phyloP scores from a whole-genome alignment of 306 rosid species.

The Carpinus viminea region DNA sequence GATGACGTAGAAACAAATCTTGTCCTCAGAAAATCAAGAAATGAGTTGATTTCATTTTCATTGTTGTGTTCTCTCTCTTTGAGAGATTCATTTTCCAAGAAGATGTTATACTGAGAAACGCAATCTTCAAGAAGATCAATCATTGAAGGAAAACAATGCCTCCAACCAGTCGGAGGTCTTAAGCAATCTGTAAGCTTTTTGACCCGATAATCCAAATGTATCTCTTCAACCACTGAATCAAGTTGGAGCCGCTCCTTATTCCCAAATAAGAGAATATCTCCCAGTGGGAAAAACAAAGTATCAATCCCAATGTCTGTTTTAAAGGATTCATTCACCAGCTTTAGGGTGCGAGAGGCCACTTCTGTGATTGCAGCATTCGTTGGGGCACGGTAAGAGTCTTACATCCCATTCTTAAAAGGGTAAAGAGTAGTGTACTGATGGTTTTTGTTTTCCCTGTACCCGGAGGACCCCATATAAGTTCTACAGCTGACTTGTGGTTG shows the following conservation, averaged over 20 bases:
- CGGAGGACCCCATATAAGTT: conserved; percentile 89
- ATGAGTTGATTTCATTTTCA: conserved; percentile 31
- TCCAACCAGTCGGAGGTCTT: conserved; percentile 52
- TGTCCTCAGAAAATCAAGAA: conserved; percentile 53
- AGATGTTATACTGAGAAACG: conserved; percentile 52
- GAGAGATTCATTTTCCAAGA: conserved; percentile 42
- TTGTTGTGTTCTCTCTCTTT: conserved; percentile 16
- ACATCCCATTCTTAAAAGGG: conserved; percentile 38
- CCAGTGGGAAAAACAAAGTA: conserved; percentile 38
- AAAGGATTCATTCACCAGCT: conserved; percentile 40
- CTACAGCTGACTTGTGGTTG: conserved; percentile 36
- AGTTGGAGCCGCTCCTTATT: conserved; percentile 60
- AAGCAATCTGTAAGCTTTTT: conserved; percentile 49
- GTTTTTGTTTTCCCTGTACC: conserved; percentile 85
- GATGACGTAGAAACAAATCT: conserved; percentile 34
- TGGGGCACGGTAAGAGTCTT: conserved; percentile 71
- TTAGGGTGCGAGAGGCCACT: conserved; percentile 55
- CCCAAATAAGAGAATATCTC: conserved; percentile 69
- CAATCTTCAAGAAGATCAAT: conserved; percentile 57
- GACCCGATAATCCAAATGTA: conserved; percentile 64
- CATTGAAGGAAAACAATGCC: conserved; percentile 50
- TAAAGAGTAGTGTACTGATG: conserved; percentile 42
- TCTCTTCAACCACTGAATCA: conserved; percentile 48
- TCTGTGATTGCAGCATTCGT: conserved; percentile 73
- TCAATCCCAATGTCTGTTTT: conserved; percentile 18